phyloP scores from a whole-genome alignment of 768 basidiomycete species.

The Leucocoprinus birnbaumii region DNA sequence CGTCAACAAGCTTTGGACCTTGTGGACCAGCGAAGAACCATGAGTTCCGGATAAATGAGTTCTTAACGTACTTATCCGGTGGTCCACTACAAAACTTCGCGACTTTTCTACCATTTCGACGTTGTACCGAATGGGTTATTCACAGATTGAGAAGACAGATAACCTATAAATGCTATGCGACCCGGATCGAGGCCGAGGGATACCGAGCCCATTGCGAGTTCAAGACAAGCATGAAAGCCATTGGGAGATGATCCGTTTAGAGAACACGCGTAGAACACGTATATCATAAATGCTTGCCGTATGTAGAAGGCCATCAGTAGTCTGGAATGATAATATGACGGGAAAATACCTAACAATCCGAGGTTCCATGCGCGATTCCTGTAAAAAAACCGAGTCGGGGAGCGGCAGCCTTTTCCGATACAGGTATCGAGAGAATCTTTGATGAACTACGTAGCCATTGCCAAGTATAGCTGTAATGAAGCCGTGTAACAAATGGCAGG shows the following conservation, averaged over 20 bases:
- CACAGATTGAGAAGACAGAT: neutral
- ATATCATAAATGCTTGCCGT: neutral
- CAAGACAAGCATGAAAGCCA: neutral
- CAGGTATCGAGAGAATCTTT: neutral
- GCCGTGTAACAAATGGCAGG: neutral
- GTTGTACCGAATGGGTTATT: neutral
- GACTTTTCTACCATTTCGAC: neutral
- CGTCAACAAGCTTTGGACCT: slow-evolving; percentile 10
- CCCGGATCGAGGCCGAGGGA: neutral
- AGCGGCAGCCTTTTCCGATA: neutral
- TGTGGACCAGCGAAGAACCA: neutral
- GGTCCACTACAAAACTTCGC: neutral
- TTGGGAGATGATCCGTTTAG: slow-evolving; percentile 6
- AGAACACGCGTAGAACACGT: slow-evolving; percentile 7
- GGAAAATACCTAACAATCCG: neutral
- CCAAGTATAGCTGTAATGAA: neutral
- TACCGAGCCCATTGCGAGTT: neutral
- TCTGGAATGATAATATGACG: neutral
- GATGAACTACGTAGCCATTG: neutral
- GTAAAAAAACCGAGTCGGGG: neutral
- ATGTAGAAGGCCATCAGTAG: neutral
- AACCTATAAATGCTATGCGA: neutral
- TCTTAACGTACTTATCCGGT: neutral
- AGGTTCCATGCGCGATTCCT: neutral
- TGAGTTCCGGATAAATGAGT: neutral